Conservation (phyloP, 106 monocot genomes). For the Hemerocallis citrina region DNA sequence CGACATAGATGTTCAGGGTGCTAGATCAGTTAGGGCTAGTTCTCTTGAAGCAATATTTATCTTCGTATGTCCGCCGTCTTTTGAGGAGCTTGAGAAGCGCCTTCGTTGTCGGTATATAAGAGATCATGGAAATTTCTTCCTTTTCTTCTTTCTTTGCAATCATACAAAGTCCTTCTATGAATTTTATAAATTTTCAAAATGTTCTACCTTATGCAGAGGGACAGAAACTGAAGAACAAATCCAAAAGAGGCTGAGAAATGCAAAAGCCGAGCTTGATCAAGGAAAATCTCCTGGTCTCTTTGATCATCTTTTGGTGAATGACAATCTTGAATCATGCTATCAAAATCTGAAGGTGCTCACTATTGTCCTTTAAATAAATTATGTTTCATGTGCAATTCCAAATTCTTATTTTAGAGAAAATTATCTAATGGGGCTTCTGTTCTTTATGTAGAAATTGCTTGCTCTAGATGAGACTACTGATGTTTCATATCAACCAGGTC, state of each 20-base stretch:
- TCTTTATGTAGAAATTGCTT: conserved; percentile 55
- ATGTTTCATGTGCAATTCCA: too few relatives aligned
- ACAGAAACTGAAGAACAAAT: conserved; percentile 94
- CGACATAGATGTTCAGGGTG: conserved; percentile 98
- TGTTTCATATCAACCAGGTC: conserved; percentile 28
- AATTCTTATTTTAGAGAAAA: too few relatives aligned
- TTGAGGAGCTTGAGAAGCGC: conserved; percentile 89
- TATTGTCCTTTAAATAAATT: not conserved
- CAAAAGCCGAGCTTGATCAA: conserved; percentile 70
- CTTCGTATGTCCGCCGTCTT: conserved; percentile 78
- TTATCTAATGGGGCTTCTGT: not conserved
- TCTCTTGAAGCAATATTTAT: conserved; percentile 81
- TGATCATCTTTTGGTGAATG: conserved; percentile 81
- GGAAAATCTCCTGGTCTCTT: conserved; percentile 52
- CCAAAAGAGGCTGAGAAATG: conserved; percentile 84
- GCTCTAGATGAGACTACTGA: conserved; percentile 27
- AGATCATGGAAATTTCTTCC: not conserved
- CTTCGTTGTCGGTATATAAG: conserved; percentile 66
- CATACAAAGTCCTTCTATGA: not conserved
- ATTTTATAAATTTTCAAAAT: not conserved
- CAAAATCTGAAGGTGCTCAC: conserved; percentile 65
- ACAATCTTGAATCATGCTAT: conserved; percentile 76
- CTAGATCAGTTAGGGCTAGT: conserved; percentile 80
- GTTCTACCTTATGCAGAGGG: conserved; percentile 37
- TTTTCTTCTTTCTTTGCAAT: too few relatives aligned